Base-by-base conservation (phyloP, 2,329 filamentous ascomycete species). In the Cercospora sp. region DNA sequence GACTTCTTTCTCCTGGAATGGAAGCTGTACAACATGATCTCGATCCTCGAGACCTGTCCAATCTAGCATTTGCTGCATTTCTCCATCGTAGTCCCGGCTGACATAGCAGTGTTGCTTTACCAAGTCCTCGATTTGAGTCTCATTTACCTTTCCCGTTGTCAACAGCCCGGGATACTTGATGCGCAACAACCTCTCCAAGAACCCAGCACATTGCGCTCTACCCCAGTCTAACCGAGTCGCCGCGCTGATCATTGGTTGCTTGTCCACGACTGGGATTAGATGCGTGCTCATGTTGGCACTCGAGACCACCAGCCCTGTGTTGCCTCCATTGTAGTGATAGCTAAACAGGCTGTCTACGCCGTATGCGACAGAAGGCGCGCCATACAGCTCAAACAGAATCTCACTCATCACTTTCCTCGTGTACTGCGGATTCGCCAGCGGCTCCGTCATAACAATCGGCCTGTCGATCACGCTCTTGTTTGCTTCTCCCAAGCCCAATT, bases 301-400 rank as follows among this genome's bases (percentile, higher is more conserved):
- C 2, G 93, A 96, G 33, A 98, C 87, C 42, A 99, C 91, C 23
- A 99, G 84, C 6, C 95, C 95, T 28, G 92, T 94, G 61, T 85
- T 89, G 70, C 95, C 95, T 69, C 91, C 88, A 78, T 99, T 99
- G 82, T 97, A 91, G 69, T 90, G 86, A 82, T 97, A 99, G 20
- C 94, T 96, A 82, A 99, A 99, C 33, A 99, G 87, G 10, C 94
- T 96, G 80, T 99, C 95, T 81, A 99, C 94, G 62, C 95, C 95
- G 80, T 95, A 97, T 18, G 94, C 91, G 28, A 97, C 86, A 1
- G 92, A 94, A 0, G 95, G 94, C 10, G 92, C 94, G 68, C 89
- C 88, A 79, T 99, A 99, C 80, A 93, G 96, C 80, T 99, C 95
- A 79, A 98, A 99, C 10, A 99, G 84, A 65, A 98, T 94, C 77